phyloP scores from a whole-genome alignment of 2,329 filamentous ascomycete genomes.

The Xylariaceae sp. region DNA sequence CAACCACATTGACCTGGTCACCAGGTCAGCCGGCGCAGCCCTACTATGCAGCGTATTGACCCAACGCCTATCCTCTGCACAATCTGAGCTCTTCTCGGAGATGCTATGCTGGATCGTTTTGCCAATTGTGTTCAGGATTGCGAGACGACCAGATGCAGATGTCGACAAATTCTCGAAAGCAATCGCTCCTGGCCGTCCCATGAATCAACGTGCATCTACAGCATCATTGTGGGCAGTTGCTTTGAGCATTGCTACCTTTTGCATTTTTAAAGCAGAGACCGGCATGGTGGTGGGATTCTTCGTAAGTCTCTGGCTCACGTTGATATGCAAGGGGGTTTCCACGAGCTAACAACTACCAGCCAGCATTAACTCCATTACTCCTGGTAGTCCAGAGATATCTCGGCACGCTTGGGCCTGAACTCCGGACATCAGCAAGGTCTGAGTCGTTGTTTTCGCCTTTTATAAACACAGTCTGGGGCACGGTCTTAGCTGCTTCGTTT shows the following conservation, averaged over 20 bases:
- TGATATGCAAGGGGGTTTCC: not conserved
- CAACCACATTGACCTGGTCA: conserved; percentile 7
- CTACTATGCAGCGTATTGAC: conserved; percentile 31
- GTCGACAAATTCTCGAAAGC: not conserved
- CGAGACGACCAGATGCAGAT: conserved; percentile 3
- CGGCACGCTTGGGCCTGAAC: conserved; percentile 15
- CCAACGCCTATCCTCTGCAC: conserved; percentile 20
- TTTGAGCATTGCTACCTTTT: conserved; percentile 19
- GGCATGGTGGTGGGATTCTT: conserved; percentile 15
- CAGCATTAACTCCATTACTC: conserved; percentile 38
- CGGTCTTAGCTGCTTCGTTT: conserved; percentile 28
- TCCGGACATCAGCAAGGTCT: conserved; percentile 3
- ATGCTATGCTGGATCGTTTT: conserved; percentile 38
- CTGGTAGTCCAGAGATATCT: conserved; percentile 30
- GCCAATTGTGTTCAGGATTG: conserved; percentile 26
- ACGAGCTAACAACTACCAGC: conserved; percentile 23
- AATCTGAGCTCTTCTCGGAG: conserved; percentile 39
- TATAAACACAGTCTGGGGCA: conserved; percentile 27
- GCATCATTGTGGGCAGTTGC: conserved; percentile 23
- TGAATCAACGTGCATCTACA: not conserved
- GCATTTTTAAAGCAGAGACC: conserved; percentile 28
- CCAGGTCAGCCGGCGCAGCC: conserved; percentile 25
- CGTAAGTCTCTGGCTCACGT: conserved; percentile 4
- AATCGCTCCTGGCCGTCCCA: not conserved
- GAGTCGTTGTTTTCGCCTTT: conserved; percentile 18